Evolutionary conservation across 176 grass and related monocot genomes (phyloP), one percentile per base, ranked within the genome.

Genomic region (Cenchrus purpureus): DNA sequence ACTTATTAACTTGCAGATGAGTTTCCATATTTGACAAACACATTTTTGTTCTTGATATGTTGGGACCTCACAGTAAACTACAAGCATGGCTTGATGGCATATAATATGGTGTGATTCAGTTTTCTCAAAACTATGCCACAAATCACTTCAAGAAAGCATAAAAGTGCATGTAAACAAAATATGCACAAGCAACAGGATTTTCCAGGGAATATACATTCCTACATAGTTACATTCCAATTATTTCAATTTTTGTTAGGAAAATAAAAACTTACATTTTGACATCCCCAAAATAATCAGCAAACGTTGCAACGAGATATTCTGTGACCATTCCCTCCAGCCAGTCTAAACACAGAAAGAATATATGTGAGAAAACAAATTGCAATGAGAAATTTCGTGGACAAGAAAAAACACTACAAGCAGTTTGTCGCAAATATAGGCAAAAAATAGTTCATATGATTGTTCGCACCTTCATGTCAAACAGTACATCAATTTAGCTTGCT

Each of bases 251-350:
- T 29, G 85, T 48, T 74, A 70, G 69, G 78, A 89, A 90, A 87
- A 32, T 65, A 65, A 43, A 43, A 84, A 89, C 93, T 94, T 97
- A 99, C 97, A 83, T 54, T 97, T 99, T 99, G 48, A 97, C 92
- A 66, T 99, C 92, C 58, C 12, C 92, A 83, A 94, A 99, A 92
- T 99, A 99, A 91, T 99, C 97, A 65, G 85, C 94, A 88, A 94
- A 94, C 22, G 93, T 97, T 16, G 79, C 97, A 52, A 97, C 90
- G 29, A 99, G 90, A 91, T 94, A 99, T 92, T 99, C 92, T 7
- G 97, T 97, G 59, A 99, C 97, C 78, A 89, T 69, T 85, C 88
- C 88, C 1, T 99, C 94, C 25, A 83, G 12, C 97, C 97, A 99
- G 66, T 99, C 97, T 99, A 88, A 83, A 82, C 50, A 82, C 50